Percentiles rank a stretch among this genome's conserved stretches.
Conservation (phyloP, 148 eudicot species). For the Fagopyrum esculentum region DNA sequence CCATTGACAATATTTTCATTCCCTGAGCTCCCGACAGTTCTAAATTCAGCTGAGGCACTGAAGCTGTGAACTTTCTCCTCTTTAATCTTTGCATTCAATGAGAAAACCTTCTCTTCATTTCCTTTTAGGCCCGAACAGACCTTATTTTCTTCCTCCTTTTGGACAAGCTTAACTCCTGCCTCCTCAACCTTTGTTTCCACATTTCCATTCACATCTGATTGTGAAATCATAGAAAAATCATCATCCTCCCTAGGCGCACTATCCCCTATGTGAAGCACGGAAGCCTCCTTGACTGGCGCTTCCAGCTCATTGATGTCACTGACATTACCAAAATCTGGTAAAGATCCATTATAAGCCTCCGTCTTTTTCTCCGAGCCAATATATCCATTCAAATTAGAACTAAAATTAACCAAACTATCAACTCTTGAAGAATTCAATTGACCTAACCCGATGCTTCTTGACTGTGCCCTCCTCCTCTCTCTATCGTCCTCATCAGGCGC, state of each 20-base stretch:
- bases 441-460: slow-evolving; percentile 20
- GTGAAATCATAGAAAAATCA: slow-evolving; percentile 13
- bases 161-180: background rate
- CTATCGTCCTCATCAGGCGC: slow-evolving; percentile 84
- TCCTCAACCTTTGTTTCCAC: slow-evolving; percentile 22
- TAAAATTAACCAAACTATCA: slow-evolving; percentile 23
- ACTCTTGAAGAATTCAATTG: slow-evolving; percentile 15
- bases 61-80: slow-evolving; percentile 49
- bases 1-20: slow-evolving; percentile 20
- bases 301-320: slow-evolving; percentile 23
- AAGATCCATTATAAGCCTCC: slow-evolving; percentile 14
- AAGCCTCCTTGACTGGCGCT: slow-evolving; percentile 16
- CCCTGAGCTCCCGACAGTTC: slow-evolving; percentile 42
- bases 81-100: slow-evolving; percentile 72
- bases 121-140: slow-evolving; percentile 15
- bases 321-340: slow-evolving; percentile 15
- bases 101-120: slow-evolving; percentile 28
- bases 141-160: background rate
- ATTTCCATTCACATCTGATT: slow-evolving; percentile 2
- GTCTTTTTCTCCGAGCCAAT: slow-evolving; percentile 13
- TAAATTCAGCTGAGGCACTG: slow-evolving; percentile 62
- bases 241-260: slow-evolving; percentile 16
- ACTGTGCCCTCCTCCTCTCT: slow-evolving; percentile 46
- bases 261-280: slow-evolving; percentile 1
- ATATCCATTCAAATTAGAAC: slow-evolving; percentile 16